A percentile compares a stretch with the other conserved stretches of the same genome.
These are phyloP conservation scores for Acacia melanoxylon DNA, from an alignment of 306 rosid species.

Conservation along the genomic window DNA sequence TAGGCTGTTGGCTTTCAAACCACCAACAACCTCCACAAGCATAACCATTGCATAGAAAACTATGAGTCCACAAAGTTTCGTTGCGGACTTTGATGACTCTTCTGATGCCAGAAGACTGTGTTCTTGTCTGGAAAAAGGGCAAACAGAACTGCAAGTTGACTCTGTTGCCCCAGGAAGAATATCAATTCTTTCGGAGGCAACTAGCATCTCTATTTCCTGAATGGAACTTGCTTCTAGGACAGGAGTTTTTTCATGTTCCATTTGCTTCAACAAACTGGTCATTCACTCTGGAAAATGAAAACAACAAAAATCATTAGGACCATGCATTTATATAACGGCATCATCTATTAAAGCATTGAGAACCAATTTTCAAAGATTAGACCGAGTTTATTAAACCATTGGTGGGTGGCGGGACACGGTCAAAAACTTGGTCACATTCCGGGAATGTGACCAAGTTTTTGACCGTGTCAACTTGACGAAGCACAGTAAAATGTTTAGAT, in stretches of 20 bases:
- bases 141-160: constrained; percentile 43
- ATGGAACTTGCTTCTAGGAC: constrained; percentile 36
- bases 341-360: too few relatives aligned
- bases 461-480: constrained; percentile 40
- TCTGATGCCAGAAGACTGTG: constrained; percentile 45
- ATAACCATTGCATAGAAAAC: constrained; percentile 60
- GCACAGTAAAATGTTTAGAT: background rate
- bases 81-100: constrained; percentile 58
- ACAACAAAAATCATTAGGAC: constrained; percentile 9
- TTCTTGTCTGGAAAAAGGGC: constrained; percentile 61
- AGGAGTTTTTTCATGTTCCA: constrained; percentile 51
- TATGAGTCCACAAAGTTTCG: constrained; percentile 66
- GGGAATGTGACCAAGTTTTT: background rate
- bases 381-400: background rate
- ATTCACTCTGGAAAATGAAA: constrained; percentile 4
- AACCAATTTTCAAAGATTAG: too few relatives aligned
- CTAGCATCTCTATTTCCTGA: constrained; percentile 51
- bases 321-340: background rate
- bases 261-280: constrained; percentile 36
- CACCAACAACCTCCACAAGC: constrained; percentile 78
- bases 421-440: too few relatives aligned
- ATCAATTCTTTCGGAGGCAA: constrained; percentile 34
- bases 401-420: background rate
- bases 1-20: constrained; percentile 82
- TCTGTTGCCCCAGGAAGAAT: constrained; percentile 29